Evolutionary conservation across 257 asterid species (phyloP).

Genomic region (Nicotiana noctiflora): DNA sequence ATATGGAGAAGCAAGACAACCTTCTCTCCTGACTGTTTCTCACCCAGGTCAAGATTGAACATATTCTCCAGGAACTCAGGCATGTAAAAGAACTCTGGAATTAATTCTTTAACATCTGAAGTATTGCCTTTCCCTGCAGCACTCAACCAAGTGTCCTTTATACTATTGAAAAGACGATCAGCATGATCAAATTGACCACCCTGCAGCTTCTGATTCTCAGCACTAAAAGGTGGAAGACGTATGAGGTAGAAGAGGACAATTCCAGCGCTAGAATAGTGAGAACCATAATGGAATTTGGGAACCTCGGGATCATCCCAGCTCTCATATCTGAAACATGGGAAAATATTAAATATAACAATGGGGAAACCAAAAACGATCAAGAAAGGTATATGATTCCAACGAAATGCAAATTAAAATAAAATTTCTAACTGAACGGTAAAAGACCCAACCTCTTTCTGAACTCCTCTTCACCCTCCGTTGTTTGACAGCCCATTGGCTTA

Average conservation of each 20-base stretch:
- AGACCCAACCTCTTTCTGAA: conserved; percentile 73
- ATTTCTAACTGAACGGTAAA: not conserved
- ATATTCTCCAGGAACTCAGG: conserved; percentile 89
- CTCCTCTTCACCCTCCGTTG: conserved; percentile 94
- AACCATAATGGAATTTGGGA: conserved; percentile 98
- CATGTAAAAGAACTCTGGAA: conserved; percentile 95
- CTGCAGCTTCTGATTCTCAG: conserved; percentile 89
- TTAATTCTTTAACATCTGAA: conserved; percentile 95
- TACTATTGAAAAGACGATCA: conserved; percentile 93
- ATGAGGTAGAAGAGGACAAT: conserved; percentile 94
- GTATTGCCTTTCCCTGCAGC: conserved; percentile 99
- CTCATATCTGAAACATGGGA: conserved; percentile 50
- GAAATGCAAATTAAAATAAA: not conserved
- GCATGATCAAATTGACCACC: conserved; percentile 99
- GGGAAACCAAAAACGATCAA: conserved; percentile 6
- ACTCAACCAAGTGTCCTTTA: conserved; percentile 90
- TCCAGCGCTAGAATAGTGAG: conserved; percentile 99
- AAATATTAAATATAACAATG: conserved; percentile 14
- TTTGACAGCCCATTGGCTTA: conserved; percentile 97
- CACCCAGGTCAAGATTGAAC: conserved; percentile 94
- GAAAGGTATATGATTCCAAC: not conserved
- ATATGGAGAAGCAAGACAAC: conserved; percentile 32
- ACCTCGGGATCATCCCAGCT: conserved; percentile 99
- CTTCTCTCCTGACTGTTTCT: conserved; percentile 99
- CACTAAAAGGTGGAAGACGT: conserved; percentile 92